Evolutionary conservation across 306 rosid species (phyloP).

Genomic region (Fragaria ananassa): DNA sequence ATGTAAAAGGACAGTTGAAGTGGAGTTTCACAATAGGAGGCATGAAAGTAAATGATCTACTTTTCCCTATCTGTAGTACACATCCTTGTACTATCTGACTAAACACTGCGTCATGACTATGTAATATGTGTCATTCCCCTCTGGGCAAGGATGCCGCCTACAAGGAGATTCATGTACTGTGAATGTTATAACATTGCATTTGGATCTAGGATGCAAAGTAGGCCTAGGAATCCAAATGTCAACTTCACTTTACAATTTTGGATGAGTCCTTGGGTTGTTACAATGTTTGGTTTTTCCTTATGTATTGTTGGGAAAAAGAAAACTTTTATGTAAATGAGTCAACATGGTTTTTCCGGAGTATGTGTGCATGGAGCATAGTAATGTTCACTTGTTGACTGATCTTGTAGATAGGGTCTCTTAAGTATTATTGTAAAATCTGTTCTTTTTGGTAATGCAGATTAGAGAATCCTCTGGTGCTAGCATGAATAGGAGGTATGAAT

Average conservation of each 20-base stretch:
- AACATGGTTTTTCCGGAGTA: neutral
- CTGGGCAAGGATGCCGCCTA: neutral
- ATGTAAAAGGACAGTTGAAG: neutral
- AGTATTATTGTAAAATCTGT: neutral
- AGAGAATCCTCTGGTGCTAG: slow-evolving; percentile 28
- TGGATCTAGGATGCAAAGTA: neutral
- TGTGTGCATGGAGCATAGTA: slow-evolving; percentile 3
- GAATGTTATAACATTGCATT: neutral
- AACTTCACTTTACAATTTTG: neutral
- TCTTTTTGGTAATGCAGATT: slow-evolving; percentile 31
- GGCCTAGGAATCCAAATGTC: neutral
- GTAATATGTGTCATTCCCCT: neutral
- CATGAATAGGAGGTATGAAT: slow-evolving; percentile 33
- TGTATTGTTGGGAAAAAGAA: neutral
- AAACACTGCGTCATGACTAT: neutral
- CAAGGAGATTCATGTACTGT: neutral
- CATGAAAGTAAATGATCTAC: neutral
- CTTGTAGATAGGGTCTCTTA: neutral
- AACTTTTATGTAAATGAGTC: neutral
- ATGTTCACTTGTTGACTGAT: neutral
- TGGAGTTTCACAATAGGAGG: neutral
- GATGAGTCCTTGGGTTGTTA: neutral
- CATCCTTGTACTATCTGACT: neutral
- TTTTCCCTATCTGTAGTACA: neutral
- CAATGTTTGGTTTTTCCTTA: neutral